Evolutionary conservation across 495 filamentous ascomycete genomes (phyloP).

Genomic region (Xylaria curta): DNA sequence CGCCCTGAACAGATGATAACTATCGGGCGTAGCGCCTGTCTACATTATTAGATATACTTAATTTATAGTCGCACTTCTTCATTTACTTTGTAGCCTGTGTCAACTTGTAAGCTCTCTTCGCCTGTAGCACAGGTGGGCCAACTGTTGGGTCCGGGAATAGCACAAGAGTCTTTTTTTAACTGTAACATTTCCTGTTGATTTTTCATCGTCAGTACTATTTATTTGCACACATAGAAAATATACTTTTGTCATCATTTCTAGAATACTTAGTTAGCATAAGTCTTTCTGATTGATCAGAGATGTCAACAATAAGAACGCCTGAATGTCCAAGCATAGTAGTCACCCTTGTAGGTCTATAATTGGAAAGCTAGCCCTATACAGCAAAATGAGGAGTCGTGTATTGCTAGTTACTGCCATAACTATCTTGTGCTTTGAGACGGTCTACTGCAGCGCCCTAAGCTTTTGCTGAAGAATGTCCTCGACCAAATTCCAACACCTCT

Average conservation of each 20-base stretch:
- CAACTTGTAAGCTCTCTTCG: background rate
- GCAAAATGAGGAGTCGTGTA: background rate
- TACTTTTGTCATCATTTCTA: background rate
- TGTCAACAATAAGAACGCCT: background rate
- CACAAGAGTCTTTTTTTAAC: background rate
- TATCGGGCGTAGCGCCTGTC: background rate
- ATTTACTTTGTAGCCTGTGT: background rate
- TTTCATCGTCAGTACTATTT: background rate
- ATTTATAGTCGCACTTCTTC: background rate
- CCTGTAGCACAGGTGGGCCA: background rate
- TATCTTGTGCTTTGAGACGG: background rate
- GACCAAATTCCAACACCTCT: background rate
- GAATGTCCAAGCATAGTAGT: background rate
- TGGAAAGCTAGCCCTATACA: background rate
- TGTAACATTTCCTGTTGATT: background rate
- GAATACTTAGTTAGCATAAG: background rate
- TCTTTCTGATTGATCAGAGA: background rate
- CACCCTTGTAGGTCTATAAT: background rate
- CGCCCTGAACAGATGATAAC: background rate
- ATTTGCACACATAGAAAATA: background rate
- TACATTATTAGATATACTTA: background rate
- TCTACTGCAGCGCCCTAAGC: background rate
- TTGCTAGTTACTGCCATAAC: background rate
- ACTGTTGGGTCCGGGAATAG: background rate
- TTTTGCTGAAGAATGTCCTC: background rate